Percentiles rank a stretch among this genome's conserved stretches.
These are phyloP conservation scores for Kodamaea nitidulidarum DNA, from an alignment of 805 yeast genomes.

Conservation along the genomic window DNA sequence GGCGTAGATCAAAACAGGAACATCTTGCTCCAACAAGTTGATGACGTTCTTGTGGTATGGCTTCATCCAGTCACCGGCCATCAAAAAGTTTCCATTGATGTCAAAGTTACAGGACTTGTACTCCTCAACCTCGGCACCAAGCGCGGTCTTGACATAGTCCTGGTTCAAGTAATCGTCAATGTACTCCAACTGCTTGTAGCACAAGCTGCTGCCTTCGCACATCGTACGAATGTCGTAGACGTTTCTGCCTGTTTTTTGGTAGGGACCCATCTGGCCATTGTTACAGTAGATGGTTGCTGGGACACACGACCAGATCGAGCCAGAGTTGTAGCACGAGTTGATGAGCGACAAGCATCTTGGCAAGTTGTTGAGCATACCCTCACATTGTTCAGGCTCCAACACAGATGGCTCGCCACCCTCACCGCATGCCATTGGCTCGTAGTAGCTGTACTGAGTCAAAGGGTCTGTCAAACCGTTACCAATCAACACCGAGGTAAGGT, in stretches of 20 bases:
- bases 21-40: conserved; percentile 58
- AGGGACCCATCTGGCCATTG: conserved; percentile 63
- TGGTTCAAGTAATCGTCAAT: conserved; percentile 76
- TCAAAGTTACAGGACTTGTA: conserved; percentile 75
- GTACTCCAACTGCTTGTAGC: conserved; percentile 76
- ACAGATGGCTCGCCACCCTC: conserved; percentile 79
- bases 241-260: conserved; percentile 70
- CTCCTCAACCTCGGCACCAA: conserved; percentile 85
- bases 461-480: conserved; percentile 95
- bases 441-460: conserved; percentile 68
- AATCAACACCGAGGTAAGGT: conserved; percentile 74
- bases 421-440: conserved; percentile 94
- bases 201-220: conserved; percentile 66
- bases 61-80: conserved; percentile 89
- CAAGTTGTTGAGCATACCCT: conserved; percentile 53
- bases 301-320: conserved; percentile 78
- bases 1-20: conserved; percentile 87
- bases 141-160: conserved; percentile 69
- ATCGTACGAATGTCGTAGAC: conserved; percentile 82
- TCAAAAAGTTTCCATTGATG: conserved; percentile 72
- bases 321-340: conserved; percentile 70
- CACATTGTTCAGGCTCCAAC: conserved; percentile 65
- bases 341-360: conserved; percentile 77
- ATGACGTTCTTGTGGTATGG: conserved; percentile 64
- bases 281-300: conserved; percentile 92